Evolutionary conservation across 1,139 yeast genomes (phyloP).

Genomic region (Chernovozyma aurita): DNA sequence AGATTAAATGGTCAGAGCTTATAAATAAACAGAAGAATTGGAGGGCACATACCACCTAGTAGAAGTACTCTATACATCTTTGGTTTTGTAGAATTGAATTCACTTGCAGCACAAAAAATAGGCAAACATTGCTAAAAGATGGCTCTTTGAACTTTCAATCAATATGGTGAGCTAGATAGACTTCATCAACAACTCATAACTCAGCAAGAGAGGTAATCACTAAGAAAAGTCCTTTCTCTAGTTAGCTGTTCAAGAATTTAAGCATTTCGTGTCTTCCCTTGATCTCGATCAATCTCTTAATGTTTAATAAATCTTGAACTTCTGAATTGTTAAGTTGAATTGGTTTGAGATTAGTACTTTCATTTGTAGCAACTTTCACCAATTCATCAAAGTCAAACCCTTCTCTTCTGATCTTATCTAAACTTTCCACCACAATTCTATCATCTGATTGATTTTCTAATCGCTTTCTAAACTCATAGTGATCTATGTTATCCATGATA

Average conservation of each 20-base stretch:
- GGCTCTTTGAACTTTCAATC: too few species aligned
- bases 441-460: constrained; percentile 20
- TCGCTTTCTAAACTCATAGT: constrained; percentile 19
- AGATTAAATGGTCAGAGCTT: neutral
- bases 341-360: constrained; percentile 3
- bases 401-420: constrained; percentile 16
- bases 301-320: constrained; percentile 46
- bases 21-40: neutral
- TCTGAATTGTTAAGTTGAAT: constrained; percentile 27
- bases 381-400: constrained; percentile 25
- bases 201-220: too few species aligned
- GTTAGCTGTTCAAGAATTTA: constrained; percentile 44
- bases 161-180: too few species aligned
- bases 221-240: too few species aligned
- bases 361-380: constrained; percentile 19
- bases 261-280: constrained; percentile 70
- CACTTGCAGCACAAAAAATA: too few species aligned
- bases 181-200: too few species aligned
- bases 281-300: constrained; percentile 56
- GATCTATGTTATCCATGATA: constrained; percentile 21
- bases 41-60: neutral
- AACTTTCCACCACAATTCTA: constrained; percentile 21
- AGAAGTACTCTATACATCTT: neutral
- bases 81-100: neutral
- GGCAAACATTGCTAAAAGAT: too few species aligned